Evolutionary conservation across 163 green algal genomes (phyloP).

Genomic region (Picocystis sp.): DNA sequence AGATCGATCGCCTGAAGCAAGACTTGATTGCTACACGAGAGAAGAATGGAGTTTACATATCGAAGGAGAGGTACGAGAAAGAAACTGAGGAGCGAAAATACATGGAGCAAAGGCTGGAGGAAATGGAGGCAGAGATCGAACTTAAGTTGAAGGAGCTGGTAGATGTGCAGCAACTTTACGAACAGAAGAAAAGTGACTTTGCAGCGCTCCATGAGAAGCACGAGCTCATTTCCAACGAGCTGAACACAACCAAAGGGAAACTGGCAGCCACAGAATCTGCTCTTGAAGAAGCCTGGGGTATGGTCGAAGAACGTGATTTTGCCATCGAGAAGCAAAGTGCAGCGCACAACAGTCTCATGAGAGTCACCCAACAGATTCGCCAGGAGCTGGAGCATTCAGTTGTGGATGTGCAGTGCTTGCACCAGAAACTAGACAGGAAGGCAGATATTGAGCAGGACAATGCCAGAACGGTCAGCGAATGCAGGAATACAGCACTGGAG

Average conservation of each 20-base stretch:
- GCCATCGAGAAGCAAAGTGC: too few relatives aligned
- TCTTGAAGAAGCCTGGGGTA: too few relatives aligned
- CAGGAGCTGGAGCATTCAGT: too few relatives aligned
- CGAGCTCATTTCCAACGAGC: neutral
- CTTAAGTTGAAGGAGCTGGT: slow-evolving; percentile 4
- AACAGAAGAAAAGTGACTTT: neutral
- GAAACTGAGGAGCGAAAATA: slow-evolving; percentile 16
- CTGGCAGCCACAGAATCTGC: neutral
- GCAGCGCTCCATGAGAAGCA: neutral
- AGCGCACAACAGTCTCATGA: too few relatives aligned
- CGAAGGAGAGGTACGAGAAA: slow-evolving; percentile 16
- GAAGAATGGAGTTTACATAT: slow-evolving; percentile 32
- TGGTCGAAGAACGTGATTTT: too few relatives aligned
- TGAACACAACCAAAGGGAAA: neutral
- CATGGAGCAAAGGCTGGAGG: slow-evolving; percentile 4
- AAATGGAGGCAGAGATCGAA: slow-evolving; percentile 3
- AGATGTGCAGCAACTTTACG: slow-evolving; percentile 3
- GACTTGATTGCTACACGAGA: slow-evolving; percentile 24
- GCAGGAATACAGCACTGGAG: too few relatives aligned
- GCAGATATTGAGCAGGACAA: too few relatives aligned
- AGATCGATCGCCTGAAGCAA: slow-evolving; percentile 84
- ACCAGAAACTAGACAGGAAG: too few relatives aligned
- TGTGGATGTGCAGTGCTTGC: too few relatives aligned
- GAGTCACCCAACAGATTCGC: too few relatives aligned
- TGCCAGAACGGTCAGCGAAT: too few relatives aligned